Evolutionary conservation across 31 red algal genomes (phyloP).

Genomic region (Bonnemaisonia californica): DNA sequence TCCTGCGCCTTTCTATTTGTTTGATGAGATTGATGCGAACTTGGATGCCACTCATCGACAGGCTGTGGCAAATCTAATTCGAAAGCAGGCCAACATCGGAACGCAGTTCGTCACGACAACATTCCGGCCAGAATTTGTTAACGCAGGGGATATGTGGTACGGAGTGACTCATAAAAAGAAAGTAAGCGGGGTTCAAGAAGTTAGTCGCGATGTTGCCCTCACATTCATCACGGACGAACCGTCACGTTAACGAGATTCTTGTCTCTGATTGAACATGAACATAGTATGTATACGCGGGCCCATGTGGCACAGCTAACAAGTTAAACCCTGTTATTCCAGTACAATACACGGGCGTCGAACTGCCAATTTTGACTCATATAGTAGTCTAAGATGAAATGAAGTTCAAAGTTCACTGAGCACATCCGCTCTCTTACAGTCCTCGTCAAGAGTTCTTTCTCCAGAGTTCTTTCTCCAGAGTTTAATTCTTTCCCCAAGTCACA

Average conservation of each 20-base stretch:
- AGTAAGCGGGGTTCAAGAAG: slow-evolving; percentile 65
- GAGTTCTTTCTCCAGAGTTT: too few species aligned
- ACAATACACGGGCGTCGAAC: too few species aligned
- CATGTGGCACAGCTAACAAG: too few species aligned
- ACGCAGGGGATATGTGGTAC: slow-evolving; percentile 87
- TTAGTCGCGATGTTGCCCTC: slow-evolving; percentile 50
- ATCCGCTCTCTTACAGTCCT: too few species aligned
- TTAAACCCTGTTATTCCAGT: too few species aligned
- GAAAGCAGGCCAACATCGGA: slow-evolving; percentile 59
- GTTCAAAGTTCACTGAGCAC: too few species aligned
- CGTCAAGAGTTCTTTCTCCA: too few species aligned
- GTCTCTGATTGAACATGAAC: too few species aligned
- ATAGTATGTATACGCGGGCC: too few species aligned
- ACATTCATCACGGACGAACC: slow-evolving; percentile 72
- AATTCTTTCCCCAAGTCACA: too few species aligned
- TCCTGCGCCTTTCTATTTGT: slow-evolving; percentile 98
- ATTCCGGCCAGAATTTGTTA: slow-evolving; percentile 95
- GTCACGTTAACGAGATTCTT: not conserved
- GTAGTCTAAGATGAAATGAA: too few species aligned
- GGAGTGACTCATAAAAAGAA: slow-evolving; percentile 86
- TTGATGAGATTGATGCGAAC: slow-evolving; percentile 98
- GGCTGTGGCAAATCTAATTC: slow-evolving; percentile 80
- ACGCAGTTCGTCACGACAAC: slow-evolving; percentile 97
- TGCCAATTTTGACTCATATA: too few species aligned
- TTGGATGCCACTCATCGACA: slow-evolving; percentile 90